These are phyloP conservation scores for Picea mariana DNA, from an alignment of 83 land plant genomes.

Conservation along the genomic window DNA sequence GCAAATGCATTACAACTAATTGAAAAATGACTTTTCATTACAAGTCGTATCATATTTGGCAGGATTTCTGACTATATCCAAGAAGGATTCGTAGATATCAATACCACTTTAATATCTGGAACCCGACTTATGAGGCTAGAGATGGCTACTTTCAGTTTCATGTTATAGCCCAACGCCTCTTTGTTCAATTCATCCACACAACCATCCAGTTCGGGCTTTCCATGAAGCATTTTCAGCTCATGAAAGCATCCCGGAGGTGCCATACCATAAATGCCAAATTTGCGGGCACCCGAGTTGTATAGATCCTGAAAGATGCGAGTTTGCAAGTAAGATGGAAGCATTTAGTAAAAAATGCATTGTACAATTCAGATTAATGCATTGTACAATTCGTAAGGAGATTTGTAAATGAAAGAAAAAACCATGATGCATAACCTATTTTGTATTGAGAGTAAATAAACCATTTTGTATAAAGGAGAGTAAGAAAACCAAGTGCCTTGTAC, in stretches of 20 bases:
- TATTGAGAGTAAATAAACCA: too few species aligned
- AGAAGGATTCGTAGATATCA: constrained; percentile 12
- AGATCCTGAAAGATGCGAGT: too few species aligned
- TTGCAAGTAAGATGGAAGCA: too few species aligned
- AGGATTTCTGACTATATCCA: background rate
- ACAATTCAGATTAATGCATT: too few species aligned
- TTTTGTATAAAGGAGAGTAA: too few species aligned
- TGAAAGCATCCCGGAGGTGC: background rate
- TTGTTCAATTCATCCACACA: constrained; percentile 25
- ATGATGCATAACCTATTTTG: too few species aligned
- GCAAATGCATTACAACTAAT: background rate
- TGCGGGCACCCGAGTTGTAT: too few species aligned
- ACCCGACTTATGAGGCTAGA: constrained; percentile 2
- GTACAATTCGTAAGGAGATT: too few species aligned
- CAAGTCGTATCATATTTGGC: background rate
- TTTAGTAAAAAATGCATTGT: too few species aligned
- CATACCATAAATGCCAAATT: background rate
- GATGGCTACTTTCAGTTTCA: constrained; percentile 23
- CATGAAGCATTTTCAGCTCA: background rate
- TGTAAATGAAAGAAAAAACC: too few species aligned
- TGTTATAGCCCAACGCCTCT: constrained; percentile 31
- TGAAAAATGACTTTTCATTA: background rate
- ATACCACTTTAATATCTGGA: constrained; percentile 22
- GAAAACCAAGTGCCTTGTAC: too few species aligned
- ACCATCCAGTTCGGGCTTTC: background rate